These are phyloP conservation scores for Saksenaea vasiformis DNA, from an alignment of 371 early-diverging fungal species.

Conservation along the genomic window DNA sequence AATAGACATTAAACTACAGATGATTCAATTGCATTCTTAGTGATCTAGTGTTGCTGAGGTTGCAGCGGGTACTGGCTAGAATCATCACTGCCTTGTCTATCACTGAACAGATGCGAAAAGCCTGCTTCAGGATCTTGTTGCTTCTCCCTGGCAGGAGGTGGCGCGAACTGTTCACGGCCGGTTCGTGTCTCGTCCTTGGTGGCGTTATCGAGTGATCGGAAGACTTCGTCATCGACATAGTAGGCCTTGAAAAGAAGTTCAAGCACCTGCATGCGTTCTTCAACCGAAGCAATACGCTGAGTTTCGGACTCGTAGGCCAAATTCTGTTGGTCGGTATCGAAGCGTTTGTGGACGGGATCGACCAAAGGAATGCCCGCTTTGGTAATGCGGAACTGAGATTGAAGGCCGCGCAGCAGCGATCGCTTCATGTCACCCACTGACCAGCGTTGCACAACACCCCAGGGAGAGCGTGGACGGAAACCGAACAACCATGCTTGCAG, in stretches of 20 bases:
- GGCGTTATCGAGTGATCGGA: constrained; percentile 45
- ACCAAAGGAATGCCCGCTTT: constrained; percentile 21
- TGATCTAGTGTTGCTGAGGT: background rate
- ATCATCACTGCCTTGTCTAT: constrained; percentile 31
- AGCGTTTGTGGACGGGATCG: constrained; percentile 21
- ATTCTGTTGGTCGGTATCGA: constrained; percentile 5
- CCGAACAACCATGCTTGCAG: constrained; percentile 23
- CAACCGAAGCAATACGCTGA: constrained; percentile 18
- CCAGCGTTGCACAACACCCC: constrained; percentile 28
- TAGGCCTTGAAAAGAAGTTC: constrained; percentile 26
- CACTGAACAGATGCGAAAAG: constrained; percentile 48
- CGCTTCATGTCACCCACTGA: constrained; percentile 26
- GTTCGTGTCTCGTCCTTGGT: constrained; percentile 5
- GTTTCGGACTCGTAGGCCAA: background rate
- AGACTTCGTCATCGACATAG: constrained; percentile 34
- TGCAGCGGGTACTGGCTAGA: constrained; percentile 1
- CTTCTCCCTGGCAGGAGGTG: constrained; percentile 12
- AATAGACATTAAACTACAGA: background rate
- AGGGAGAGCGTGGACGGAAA: constrained; percentile 23
- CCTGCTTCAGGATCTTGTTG: constrained; percentile 10
- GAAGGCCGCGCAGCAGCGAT: constrained; percentile 18
- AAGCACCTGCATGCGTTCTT: background rate
- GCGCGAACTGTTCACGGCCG: background rate
- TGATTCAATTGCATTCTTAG: background rate
- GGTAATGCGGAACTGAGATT: constrained; percentile 16